A percentile compares a stretch with the other conserved stretches of the same genome.
These are phyloP conservation scores for Fusarium denticulatum DNA, from an alignment of 2,329 filamentous ascomycete species.

Conservation along the genomic window DNA sequence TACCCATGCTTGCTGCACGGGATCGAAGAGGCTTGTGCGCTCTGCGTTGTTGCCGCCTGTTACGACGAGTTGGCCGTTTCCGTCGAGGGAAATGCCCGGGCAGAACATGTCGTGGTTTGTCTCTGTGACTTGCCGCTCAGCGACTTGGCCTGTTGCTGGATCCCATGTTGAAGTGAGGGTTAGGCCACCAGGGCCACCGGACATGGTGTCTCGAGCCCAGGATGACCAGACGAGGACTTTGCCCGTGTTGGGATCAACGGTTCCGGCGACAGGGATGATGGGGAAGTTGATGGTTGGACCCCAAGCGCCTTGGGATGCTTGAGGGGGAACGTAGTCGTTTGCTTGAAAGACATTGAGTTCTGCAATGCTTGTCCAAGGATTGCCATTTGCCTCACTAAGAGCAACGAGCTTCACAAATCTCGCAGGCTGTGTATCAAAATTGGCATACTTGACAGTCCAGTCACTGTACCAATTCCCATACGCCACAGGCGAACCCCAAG, in stretches of 20 bases:
- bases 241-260: slow-evolving; percentile 9
- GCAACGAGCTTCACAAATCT: slow-evolving; percentile 12
- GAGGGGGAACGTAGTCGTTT: background rate
- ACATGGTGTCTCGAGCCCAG: slow-evolving; percentile 18
- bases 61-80: slow-evolving; percentile 60
- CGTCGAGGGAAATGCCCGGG: slow-evolving; percentile 62
- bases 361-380: slow-evolving; percentile 22
- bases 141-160: slow-evolving; percentile 12
- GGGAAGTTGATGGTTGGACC: slow-evolving; percentile 29
- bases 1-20: slow-evolving; percentile 9
- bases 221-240: slow-evolving; percentile 29
- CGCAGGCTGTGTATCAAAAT: slow-evolving; percentile 23
- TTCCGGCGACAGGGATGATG: slow-evolving; percentile 25
- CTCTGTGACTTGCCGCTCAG: slow-evolving; percentile 44
- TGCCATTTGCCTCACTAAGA: background rate
- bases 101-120: slow-evolving; percentile 67
- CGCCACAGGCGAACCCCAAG: slow-evolving; percentile 18
- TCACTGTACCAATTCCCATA: slow-evolving; percentile 29
- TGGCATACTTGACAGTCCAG: slow-evolving; percentile 20
- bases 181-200: background rate
- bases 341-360: slow-evolving; percentile 26
- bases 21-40: slow-evolving; percentile 60
- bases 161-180: slow-evolving; percentile 26
- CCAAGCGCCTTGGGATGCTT: slow-evolving; percentile 7
- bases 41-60: slow-evolving; percentile 62